A percentile compares a stretch with the other conserved stretches of the same genome.
Conservation (phyloP, 176 grass and related monocot species). For the Eremochloa ophiuroides region DNA sequence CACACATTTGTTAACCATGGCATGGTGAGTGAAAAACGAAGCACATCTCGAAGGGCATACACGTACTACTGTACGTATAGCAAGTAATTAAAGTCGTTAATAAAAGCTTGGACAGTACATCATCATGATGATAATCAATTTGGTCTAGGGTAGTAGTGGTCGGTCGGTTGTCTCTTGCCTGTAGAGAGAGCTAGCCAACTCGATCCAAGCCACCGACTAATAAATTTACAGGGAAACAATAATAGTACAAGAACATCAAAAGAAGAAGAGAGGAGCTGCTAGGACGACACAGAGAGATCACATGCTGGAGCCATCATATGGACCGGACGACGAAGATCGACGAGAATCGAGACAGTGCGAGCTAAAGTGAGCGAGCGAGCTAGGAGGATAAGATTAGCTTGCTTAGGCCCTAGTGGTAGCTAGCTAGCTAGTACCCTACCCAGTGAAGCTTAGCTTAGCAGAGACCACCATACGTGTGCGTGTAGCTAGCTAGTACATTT, state of each 20-base stretch:
- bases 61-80: not conserved
- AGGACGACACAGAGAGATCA: not conserved
- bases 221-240: conserved; percentile 51
- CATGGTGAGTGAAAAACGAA: not conserved
- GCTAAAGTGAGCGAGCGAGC: conserved; percentile 37
- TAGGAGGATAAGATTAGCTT: conserved; percentile 47
- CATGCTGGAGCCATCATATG: not conserved
- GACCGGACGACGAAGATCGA: not conserved
- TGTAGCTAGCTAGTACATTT: conserved; percentile 33
- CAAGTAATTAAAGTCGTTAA: conserved; percentile 34
- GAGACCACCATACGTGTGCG: conserved; percentile 17
- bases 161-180: conserved; percentile 76
- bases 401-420: conserved; percentile 55
- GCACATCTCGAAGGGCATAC: conserved; percentile 18
- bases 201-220: conserved; percentile 67
- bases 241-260: conserved; percentile 6
- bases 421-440: conserved; percentile 32
- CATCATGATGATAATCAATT: conserved; percentile 36
- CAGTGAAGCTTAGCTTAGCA: conserved; percentile 18
- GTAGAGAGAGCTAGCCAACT: conserved; percentile 60
- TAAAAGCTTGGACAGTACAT: conserved; percentile 36
- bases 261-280: not conserved
- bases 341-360: conserved; percentile 18
- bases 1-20: not conserved
- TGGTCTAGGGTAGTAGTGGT: conserved; percentile 66